Evolutionary conservation across 495 filamentous ascomycete species (phyloP).

Genomic region (Aspergillus taichungensis): DNA sequence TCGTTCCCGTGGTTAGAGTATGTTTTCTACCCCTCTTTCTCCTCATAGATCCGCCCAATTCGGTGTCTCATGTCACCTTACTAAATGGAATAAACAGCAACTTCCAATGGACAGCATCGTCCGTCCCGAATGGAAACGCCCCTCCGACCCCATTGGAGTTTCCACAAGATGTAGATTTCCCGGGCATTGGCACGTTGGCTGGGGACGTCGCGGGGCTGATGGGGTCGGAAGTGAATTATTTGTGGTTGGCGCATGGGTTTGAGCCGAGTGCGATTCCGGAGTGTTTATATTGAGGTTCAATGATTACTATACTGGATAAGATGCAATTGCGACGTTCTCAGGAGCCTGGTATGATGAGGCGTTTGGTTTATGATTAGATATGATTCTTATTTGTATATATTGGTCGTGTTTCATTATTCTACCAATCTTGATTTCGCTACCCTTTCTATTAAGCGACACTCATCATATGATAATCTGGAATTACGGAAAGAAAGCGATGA

Average conservation of each 20-base stretch:
- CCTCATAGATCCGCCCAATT: too few species aligned
- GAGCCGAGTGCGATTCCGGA: constrained; percentile 6
- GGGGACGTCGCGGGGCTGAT: constrained; percentile 1
- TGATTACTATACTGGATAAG: too few species aligned
- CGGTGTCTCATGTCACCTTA: too few species aligned
- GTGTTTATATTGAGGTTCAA: constrained; percentile 2
- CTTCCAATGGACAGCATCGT: not conserved
- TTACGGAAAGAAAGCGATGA: too few species aligned
- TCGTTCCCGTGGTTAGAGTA: constrained; percentile 9
- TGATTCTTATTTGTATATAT: not conserved
- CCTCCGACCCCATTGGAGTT: not conserved
- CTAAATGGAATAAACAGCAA: too few species aligned
- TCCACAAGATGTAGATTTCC: not conserved
- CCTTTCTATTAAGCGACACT: too few species aligned
- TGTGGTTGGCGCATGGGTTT: constrained; percentile 4
- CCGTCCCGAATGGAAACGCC: not conserved
- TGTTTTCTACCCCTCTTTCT: not conserved
- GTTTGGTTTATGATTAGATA: not conserved
- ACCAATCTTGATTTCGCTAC: too few species aligned
- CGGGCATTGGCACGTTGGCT: constrained; percentile 1
- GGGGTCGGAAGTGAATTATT: constrained; percentile 3
- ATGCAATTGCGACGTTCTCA: too few species aligned
- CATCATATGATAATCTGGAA: too few species aligned
- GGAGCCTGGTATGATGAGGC: too few species aligned
- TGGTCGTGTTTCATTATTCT: too few species aligned